Percentiles rank a stretch among this genome's conserved stretches.
These are phyloP conservation scores for Trichoderma atroviride DNA, from an alignment of 2,329 filamentous ascomycete species.

Conservation along the genomic window DNA sequence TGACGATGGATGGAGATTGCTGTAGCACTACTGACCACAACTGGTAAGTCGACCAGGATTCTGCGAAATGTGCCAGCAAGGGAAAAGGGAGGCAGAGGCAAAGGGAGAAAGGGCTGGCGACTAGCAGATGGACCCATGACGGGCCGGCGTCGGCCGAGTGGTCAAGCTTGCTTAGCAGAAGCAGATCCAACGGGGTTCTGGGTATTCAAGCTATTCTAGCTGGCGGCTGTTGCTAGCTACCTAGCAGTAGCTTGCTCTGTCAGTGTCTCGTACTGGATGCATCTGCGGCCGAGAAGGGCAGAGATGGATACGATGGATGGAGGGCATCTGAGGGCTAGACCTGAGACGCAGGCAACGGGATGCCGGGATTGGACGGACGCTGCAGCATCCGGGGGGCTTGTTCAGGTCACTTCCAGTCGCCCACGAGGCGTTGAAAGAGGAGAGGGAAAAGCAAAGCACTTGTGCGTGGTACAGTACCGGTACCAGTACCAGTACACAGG, in stretches of 20 bases:
- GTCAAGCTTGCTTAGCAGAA: background rate
- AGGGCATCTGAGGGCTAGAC: background rate
- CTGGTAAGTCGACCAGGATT: background rate
- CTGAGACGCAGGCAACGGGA: conserved; percentile 14
- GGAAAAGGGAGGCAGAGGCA: background rate
- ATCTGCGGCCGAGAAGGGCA: background rate
- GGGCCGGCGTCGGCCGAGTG: conserved; percentile 25
- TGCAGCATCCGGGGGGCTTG: background rate
- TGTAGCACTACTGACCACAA: background rate
- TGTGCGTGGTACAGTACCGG: background rate
- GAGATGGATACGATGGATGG: background rate
- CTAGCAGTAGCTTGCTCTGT: background rate
- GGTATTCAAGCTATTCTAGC: too few species aligned
- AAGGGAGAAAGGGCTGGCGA: background rate
- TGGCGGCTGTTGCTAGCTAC: background rate
- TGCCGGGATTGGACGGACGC: conserved; percentile 1
- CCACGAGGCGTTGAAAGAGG: background rate
- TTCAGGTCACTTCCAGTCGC: background rate
- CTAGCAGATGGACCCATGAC: conserved; percentile 9
- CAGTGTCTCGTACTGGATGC: background rate
- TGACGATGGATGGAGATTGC: conserved; percentile 17
- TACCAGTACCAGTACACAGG: too few species aligned
- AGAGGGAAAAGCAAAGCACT: background rate
- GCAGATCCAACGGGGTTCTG: background rate
- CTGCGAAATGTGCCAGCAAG: background rate